Conservation (phyloP, 2,329 filamentous ascomycete genomes). For the Diaporthe caulivora region DNA sequence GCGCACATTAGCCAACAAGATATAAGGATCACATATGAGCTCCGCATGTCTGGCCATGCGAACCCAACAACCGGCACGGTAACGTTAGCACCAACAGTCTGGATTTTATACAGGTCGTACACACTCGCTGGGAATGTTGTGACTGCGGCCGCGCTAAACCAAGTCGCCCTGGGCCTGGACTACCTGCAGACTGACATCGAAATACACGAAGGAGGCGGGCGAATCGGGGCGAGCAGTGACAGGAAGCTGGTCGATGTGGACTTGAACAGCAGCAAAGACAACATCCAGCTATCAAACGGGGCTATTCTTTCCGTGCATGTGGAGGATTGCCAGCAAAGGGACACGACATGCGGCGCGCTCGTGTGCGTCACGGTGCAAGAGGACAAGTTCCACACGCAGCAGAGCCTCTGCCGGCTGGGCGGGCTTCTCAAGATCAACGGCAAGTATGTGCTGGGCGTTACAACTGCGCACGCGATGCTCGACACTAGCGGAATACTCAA, state of each 20-base stretch:
- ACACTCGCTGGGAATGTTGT: not conserved
- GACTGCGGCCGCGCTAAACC: conserved; percentile 19
- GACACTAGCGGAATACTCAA: conserved; percentile 33
- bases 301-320: conserved; percentile 31
- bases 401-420: conserved; percentile 33
- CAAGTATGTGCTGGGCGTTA: conserved; percentile 33
- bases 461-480: conserved; percentile 36
- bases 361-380: conserved; percentile 29
- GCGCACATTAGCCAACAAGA: conserved; percentile 34
- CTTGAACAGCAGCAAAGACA: conserved; percentile 22
- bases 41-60: conserved; percentile 35
- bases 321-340: not conserved
- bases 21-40: conserved; percentile 32
- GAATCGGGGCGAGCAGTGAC: conserved; percentile 30
- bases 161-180: conserved; percentile 28
- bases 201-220: conserved; percentile 36
- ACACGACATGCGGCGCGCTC: conserved; percentile 34
- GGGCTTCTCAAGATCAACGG: conserved; percentile 38
- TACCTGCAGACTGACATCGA: conserved; percentile 32
- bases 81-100: conserved; percentile 28
- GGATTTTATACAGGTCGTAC: conserved; percentile 30
- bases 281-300: conserved; percentile 27
- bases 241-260: conserved; percentile 15
- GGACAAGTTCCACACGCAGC: not conserved
- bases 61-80: not conserved